phyloP scores from a whole-genome alignment of 345 rosid genomes.

The Raphanus sativus region DNA sequence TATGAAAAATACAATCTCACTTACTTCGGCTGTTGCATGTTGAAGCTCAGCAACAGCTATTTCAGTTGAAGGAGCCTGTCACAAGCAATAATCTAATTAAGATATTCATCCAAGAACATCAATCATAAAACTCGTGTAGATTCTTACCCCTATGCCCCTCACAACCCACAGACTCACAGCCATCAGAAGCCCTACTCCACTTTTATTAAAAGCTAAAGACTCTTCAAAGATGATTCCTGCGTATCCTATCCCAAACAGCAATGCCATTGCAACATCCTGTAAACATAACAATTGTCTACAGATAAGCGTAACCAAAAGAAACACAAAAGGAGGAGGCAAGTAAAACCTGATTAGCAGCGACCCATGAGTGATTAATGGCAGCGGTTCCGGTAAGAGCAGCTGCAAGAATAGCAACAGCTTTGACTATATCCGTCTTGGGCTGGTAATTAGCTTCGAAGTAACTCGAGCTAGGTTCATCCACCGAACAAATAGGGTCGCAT shows the following conservation, averaged over 20 bases:
- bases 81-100: slow-evolving; percentile 36
- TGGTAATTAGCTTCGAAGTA: slow-evolving; percentile 68
- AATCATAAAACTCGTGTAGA: background rate
- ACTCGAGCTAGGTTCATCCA: slow-evolving; percentile 79
- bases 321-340: background rate
- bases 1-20: slow-evolving; percentile 92
- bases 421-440: slow-evolving; percentile 79
- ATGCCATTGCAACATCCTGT: slow-evolving; percentile 96
- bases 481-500: slow-evolving; percentile 87
- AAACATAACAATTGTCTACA: slow-evolving; percentile 28
- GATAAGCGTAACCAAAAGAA: background rate
- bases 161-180: slow-evolving; percentile 96
- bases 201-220: slow-evolving; percentile 93
- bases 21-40: slow-evolving; percentile 92
- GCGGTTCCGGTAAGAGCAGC: slow-evolving; percentile 77
- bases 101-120: slow-evolving; percentile 2
- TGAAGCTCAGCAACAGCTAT: slow-evolving; percentile 83
- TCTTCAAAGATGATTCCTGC: slow-evolving; percentile 89
- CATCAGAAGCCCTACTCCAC: slow-evolving; percentile 93
- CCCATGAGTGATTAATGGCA: slow-evolving; percentile 94
- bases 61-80: slow-evolving; percentile 94
- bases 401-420: slow-evolving; percentile 75
- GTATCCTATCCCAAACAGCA: slow-evolving; percentile 84
- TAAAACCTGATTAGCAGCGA: slow-evolving; percentile 91
- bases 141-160: slow-evolving; percentile 83